phyloP scores from a whole-genome alignment of 140 eudicot genomes.

The Ambrosia hybrid region DNA sequence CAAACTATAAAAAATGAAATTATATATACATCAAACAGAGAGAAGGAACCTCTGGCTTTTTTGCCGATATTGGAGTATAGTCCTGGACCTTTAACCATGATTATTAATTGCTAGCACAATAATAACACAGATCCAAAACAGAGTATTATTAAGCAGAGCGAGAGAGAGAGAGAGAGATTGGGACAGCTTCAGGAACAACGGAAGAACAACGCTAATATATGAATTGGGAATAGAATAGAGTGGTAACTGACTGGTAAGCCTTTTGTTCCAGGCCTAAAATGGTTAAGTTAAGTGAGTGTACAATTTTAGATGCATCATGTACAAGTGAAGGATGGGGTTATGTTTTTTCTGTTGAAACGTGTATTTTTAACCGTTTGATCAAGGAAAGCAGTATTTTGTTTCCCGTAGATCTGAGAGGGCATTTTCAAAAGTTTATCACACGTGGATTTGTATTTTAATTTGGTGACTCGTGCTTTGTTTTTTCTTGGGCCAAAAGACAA shows the following conservation, averaged over 20 bases:
- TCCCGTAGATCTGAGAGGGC: slow-evolving; percentile 32
- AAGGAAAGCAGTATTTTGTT: neutral
- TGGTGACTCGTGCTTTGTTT: neutral
- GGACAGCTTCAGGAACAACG: slow-evolving; percentile 9
- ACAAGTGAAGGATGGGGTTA: slow-evolving; percentile 4
- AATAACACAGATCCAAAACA: slow-evolving; percentile 16
- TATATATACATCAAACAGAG: neutral
- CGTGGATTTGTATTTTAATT: too few relatives aligned
- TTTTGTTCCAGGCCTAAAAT: slow-evolving; percentile 18
- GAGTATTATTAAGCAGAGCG: neutral
- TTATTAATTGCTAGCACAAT: neutral
- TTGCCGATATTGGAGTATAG: slow-evolving; percentile 86
- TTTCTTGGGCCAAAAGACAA: slow-evolving; percentile 16
- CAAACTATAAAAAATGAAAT: neutral
- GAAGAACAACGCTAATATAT: slow-evolving; percentile 24
- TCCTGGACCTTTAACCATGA: slow-evolving; percentile 91
- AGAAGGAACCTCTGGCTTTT: slow-evolving; percentile 57
- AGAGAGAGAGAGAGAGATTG: too few relatives aligned
- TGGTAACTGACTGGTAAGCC: slow-evolving; percentile 10
- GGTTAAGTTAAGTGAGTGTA: neutral
- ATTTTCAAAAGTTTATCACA: too few relatives aligned
- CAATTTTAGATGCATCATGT: neutral
- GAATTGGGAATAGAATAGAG: slow-evolving; percentile 1
- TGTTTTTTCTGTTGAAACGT: too few relatives aligned
- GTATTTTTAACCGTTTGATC: slow-evolving; percentile 30